Conservation (phyloP, 208 protist species). For the Willaertia magna region DNA sequence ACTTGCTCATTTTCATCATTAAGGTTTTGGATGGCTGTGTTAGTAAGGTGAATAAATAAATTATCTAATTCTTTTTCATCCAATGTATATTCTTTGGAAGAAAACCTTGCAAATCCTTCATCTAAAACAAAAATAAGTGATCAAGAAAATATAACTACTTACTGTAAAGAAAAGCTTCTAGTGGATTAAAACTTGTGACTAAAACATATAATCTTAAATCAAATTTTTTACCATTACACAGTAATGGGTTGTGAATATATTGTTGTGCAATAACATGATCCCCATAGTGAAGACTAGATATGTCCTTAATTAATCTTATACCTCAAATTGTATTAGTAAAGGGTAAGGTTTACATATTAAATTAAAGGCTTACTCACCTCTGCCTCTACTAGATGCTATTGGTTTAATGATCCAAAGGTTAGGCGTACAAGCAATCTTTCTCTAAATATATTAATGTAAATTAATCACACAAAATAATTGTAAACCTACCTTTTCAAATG, state of each 20-base stretch:
- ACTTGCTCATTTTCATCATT: background rate
- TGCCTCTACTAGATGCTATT: background rate
- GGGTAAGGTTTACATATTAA: too few relatives aligned
- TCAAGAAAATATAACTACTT: too few relatives aligned
- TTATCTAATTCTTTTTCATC: conserved; percentile 13
- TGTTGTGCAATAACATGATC: conserved; percentile 29
- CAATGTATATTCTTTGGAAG: conserved; percentile 21
- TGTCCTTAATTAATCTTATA: background rate
- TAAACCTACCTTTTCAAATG: too few relatives aligned
- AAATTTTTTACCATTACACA: conserved; percentile 60
- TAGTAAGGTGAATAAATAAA: conserved; percentile 42
- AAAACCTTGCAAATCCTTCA: conserved; percentile 47
- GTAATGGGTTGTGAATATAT: conserved; percentile 46
- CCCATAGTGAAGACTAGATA: background rate
- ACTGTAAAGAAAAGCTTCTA: conserved; percentile 27
- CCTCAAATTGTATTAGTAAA: too few relatives aligned
- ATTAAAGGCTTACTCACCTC: too few relatives aligned
- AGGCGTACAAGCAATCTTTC: too few relatives aligned
- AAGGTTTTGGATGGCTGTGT: conserved; percentile 48
- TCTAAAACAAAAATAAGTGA: too few relatives aligned
- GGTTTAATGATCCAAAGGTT: background rate
- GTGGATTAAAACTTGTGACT: conserved; percentile 48
- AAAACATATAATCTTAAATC: conserved; percentile 55
- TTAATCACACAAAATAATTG: too few relatives aligned
- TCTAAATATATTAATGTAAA: too few relatives aligned